phyloP scores from a whole-genome alignment of 139 green algal species.

The Haematococcus sp. region DNA sequence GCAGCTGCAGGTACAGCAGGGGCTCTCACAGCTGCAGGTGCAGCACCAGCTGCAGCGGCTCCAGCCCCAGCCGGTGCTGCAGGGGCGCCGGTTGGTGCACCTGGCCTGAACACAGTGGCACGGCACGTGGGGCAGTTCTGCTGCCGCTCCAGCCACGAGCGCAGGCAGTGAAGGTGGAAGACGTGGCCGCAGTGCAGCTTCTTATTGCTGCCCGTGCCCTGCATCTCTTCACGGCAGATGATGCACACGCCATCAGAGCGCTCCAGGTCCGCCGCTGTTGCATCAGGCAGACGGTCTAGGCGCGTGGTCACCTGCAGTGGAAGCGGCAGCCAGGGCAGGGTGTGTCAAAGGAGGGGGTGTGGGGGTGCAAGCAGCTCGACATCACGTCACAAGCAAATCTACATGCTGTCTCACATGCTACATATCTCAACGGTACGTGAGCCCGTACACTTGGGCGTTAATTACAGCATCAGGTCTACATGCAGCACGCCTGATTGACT shows the following conservation, averaged over 20 bases:
- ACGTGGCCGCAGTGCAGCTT: constrained; percentile 90
- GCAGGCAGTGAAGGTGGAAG: constrained; percentile 96
- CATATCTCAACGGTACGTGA: no score
- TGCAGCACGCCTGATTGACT: no score
- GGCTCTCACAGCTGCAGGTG: background rate
- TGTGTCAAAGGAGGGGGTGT: background rate
- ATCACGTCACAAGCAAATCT: no score
- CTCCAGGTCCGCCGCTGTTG: constrained; percentile 81
- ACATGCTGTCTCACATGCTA: no score
- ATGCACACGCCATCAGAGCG: constrained; percentile 91
- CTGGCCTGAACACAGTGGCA: constrained; percentile 69
- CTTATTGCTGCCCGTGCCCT: constrained; percentile 68
- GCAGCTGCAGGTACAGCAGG: background rate
- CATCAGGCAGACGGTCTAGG: constrained; percentile 92
- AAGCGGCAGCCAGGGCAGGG: constrained; percentile 24
- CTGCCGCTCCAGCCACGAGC: constrained; percentile 96
- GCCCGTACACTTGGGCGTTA: no score
- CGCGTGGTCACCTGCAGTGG: constrained; percentile 84
- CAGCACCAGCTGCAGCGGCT: background rate
- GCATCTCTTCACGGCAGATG: constrained; percentile 80
- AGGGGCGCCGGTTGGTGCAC: background rate
- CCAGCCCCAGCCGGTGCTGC: background rate
- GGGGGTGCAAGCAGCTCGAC: no score
- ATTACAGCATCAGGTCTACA: no score
- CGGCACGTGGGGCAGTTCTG: constrained; percentile 96